phyloP scores from a whole-genome alignment of 768 basidiomycete species.

The Russula sp. region DNA sequence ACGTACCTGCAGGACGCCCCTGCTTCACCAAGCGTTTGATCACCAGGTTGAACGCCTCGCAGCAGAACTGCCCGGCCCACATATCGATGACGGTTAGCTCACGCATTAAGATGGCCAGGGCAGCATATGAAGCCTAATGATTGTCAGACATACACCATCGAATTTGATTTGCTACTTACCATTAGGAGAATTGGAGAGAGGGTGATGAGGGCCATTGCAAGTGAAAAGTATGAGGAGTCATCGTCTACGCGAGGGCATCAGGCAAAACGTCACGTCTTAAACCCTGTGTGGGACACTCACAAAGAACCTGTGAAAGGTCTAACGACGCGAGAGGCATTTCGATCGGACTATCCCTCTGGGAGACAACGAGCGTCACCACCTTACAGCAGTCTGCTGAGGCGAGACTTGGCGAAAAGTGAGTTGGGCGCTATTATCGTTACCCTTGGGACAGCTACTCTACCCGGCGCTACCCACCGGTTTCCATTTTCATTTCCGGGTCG shows the following conservation, averaged over 20 bases:
- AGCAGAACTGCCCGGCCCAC: conserved; percentile 74
- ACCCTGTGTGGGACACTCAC: conserved; percentile 17
- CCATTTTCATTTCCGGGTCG: too few species aligned
- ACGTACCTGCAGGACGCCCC: conserved; percentile 57
- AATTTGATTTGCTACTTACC: conserved; percentile 12
- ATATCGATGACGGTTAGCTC: conserved; percentile 75
- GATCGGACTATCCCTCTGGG: neutral
- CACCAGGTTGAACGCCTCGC: conserved; percentile 62
- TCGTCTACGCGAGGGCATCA: conserved; percentile 24
- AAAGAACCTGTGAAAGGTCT: conserved; percentile 28
- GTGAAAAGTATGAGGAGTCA: conserved; percentile 26
- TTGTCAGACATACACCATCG: neutral
- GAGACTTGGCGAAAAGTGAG: neutral
- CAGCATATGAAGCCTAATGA: conserved; percentile 68
- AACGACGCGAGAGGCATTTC: conserved; percentile 18
- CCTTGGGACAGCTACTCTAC: too few species aligned
- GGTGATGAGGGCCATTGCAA: conserved; percentile 28
- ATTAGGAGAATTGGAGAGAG: conserved; percentile 31
- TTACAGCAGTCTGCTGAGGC: neutral
- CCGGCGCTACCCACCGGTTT: too few species aligned
- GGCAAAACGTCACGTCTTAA: neutral
- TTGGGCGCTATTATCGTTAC: neutral
- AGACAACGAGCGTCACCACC: too few species aligned
- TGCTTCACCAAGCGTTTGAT: conserved; percentile 63
- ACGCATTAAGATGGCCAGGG: conserved; percentile 63